Base-by-base conservation (phyloP, 2,329 filamentous ascomycete genomes). In the Clathrospora elynae region DNA sequence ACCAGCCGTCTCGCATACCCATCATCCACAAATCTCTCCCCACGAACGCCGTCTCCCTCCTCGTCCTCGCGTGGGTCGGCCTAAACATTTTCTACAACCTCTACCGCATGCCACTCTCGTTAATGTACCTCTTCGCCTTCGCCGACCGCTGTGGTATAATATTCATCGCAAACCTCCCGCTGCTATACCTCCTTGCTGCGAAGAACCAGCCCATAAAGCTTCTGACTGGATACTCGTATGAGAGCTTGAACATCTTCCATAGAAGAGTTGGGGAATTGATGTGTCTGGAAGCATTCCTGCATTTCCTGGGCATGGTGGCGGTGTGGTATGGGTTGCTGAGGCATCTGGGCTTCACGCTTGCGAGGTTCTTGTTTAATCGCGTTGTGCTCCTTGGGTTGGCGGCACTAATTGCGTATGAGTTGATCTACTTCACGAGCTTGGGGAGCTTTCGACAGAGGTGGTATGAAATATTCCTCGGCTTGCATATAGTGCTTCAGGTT, bases 161-260 rank as follows among this genome's bases (percentile, higher is more conserved):
- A 2, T 78, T 79, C 53, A 71, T 72, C 11, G 71, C 73, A 8
- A 80, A 79, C 42, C 64, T 80, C 1, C 76, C 77, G 3, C 64
- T 78, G 25, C 71, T 86, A 3, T 86, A 87, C 61, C 70, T 86
- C 4, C 72, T 87, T 3, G 78, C 80, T 2, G 83, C 84, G 20
- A 87, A 87, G 63, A 86, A 83, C 46, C 83, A 85, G 49, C 84
- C 83, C 0, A 59, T 86, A 22, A 79, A 79, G 44, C 54, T 74
- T 2, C 68, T 87, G 12, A 85, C 83, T 0, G 82, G 83, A 3
- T 77, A 78, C 49, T 85, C 82, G 0, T 87, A 87, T 57, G 83
- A 86, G 64, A 77, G 79, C 4, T 71, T 86, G 28, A 85, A 86
- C 59, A 78, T 86, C 31, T 77, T 86, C 41, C 83, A 87, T 60